Base-by-base conservation (phyloP, 257 asterid genomes). In the Salvia splendens region DNA sequence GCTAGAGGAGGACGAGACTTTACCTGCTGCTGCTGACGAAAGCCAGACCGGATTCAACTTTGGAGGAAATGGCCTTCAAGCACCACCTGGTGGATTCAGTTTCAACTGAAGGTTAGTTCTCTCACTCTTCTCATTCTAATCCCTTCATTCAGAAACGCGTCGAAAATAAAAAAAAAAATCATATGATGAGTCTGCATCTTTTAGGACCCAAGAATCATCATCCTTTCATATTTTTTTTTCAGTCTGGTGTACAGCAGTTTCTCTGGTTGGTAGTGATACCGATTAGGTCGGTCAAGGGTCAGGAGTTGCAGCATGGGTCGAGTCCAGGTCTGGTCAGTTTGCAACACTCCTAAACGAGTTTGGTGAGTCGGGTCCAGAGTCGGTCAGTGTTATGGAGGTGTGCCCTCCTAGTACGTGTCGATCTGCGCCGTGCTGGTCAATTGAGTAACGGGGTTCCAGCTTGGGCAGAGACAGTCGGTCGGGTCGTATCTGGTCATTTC, bases 41-140 rank as follows among this genome's bases (percentile, higher is more conserved):
- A 64, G 74, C 73, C 89, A 86, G 70, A 52, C 82, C 46, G 95
- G 86, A 48, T 89, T 91, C 64, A 83, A 77, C 84, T 91, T 91
- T 69, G 96, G 94, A 12, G 95, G 91, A 60, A 81, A 79, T 17
- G 81, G 80, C 38, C 10, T 74, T 61, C 85, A 85, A 75, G 84
- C 74, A 49, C 96, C 98, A 28, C 79, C 95, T 50, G 94, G 92
- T 60, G 96, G 98, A 73, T 91, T 88, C 82, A 85, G 65, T 64
- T 91, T 91, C 70, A 85, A 81, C 78, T 89, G 85, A 84, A 83
- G 88, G 91, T 80, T 47, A 5, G 66, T 70, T 42, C 9, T 20
- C 16, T n/a, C 6, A 15, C 30, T 66, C 56, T 14, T 12, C 58
- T 68, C 24, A 5, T 47, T 60, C 61, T 33, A 49, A 38, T 48